A percentile compares a stretch with the other conserved stretches of the same genome.
Evolutionary conservation across 192 early-diverging fungal species (phyloP).

Genomic region (Entomortierella beljakovae): DNA sequence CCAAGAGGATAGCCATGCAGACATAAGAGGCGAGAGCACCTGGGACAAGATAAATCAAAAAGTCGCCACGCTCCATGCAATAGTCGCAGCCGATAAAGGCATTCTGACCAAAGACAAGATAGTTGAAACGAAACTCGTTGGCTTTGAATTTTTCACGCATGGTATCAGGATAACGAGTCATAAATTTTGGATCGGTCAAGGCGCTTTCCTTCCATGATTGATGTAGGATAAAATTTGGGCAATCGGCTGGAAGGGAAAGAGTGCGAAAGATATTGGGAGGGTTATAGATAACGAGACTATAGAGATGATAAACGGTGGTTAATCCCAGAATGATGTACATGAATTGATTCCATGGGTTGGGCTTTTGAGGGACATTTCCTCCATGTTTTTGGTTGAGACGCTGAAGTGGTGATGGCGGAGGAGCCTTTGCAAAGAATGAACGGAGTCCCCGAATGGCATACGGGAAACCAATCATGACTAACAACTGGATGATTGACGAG

Average conservation of each 20-base stretch:
- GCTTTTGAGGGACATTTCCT: neutral
- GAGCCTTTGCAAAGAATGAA: constrained; percentile 40
- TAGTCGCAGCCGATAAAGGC: constrained; percentile 41
- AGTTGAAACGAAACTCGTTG: constrained; percentile 33
- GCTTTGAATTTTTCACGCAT: constrained; percentile 45
- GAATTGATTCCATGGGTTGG: constrained; percentile 20
- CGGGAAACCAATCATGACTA: constrained; percentile 37
- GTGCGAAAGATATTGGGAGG: constrained; percentile 43
- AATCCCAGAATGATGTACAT: constrained; percentile 6
- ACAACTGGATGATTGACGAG: constrained; percentile 43
- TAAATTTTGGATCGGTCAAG: constrained; percentile 10
- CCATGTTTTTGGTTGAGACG: constrained; percentile 26
- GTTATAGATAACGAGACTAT: constrained; percentile 14
- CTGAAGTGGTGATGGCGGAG: constrained; percentile 41
- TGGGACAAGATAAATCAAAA: constrained; percentile 28
- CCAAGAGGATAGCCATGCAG: constrained; percentile 28
- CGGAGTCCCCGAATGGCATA: constrained; percentile 19
- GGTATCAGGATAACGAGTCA: constrained; percentile 26
- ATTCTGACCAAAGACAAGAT: constrained; percentile 39
- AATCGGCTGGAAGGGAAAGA: constrained; percentile 34
- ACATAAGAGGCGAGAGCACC: constrained; percentile 27
- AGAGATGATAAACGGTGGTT: constrained; percentile 21
- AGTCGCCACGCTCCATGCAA: constrained; percentile 31
- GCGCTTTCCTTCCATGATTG: constrained; percentile 46
- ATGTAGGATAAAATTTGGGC: constrained; percentile 46